A percentile compares a stretch with the other conserved stretches of the same genome.
These are phyloP conservation scores for Apium graveolens DNA, from an alignment of 129 eudicot species.

Conservation along the genomic window DNA sequence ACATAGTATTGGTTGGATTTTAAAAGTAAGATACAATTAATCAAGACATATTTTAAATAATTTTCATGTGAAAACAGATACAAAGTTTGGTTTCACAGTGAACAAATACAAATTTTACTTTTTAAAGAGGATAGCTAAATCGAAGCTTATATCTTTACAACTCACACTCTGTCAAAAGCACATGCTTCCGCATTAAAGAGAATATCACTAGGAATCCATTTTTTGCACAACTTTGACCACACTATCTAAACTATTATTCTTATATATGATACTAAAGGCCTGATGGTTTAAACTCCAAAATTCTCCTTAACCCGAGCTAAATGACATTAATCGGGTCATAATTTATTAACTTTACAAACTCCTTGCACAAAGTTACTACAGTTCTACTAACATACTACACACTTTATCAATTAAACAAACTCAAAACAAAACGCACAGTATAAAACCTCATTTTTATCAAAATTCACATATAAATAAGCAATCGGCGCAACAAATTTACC, in stretches of 20 bases:
- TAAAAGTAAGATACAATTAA: neutral
- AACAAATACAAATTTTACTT: neutral
- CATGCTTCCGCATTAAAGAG: neutral
- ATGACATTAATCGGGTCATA: too few species aligned
- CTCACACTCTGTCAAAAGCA: neutral
- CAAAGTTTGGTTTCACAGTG: neutral
- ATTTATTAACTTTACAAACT: too few species aligned
- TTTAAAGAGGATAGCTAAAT: neutral
- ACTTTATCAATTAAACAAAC: too few species aligned
- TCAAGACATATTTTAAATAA: neutral
- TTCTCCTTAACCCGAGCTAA: too few species aligned
- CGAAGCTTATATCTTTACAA: too few species aligned
- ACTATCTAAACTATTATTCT: too few species aligned
- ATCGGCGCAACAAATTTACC: neutral
- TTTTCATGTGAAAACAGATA: neutral
- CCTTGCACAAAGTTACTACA: too few species aligned
- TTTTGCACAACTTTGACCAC: neutral
- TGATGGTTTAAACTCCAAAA: too few species aligned
- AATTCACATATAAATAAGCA: neutral
- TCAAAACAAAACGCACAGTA: too few species aligned
- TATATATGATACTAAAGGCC: too few species aligned
- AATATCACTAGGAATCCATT: neutral
- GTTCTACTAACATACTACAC: neutral
- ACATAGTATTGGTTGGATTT: neutral
- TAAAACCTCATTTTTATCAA: neutral